These are phyloP conservation scores for Lichtheimia ornata DNA, from an alignment of 371 early-diverging fungal species.

Conservation along the genomic window DNA sequence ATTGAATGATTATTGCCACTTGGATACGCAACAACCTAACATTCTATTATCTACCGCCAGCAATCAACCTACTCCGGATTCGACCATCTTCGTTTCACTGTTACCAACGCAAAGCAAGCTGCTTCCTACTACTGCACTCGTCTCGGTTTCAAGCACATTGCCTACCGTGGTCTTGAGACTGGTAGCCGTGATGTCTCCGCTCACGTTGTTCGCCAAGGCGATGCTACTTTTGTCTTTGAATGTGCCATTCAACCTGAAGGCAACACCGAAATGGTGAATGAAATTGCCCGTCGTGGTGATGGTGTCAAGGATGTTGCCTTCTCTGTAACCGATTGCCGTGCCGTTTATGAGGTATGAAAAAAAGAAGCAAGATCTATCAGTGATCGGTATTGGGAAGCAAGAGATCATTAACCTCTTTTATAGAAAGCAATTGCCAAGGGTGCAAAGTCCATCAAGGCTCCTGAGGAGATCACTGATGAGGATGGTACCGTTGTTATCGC, in stretches of 20 bases:
- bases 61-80: slow-evolving; percentile 45
- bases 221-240: slow-evolving; percentile 87
- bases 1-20: no score
- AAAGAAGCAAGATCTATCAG: not conserved
- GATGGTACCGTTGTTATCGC: slow-evolving; percentile 90
- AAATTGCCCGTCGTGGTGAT: slow-evolving; percentile 87
- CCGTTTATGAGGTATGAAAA: slow-evolving; percentile 60
- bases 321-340: slow-evolving; percentile 83
- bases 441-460: slow-evolving; percentile 82
- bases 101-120: slow-evolving; percentile 94
- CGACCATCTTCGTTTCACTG: slow-evolving; percentile 85
- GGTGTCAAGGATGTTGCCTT: slow-evolving; percentile 96
- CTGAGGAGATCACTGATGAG: slow-evolving; percentile 81
- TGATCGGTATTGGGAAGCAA: not conserved
- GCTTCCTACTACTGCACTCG: slow-evolving; percentile 88
- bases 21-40: no score
- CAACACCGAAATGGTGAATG: slow-evolving; percentile 70
- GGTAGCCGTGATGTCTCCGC: slow-evolving; percentile 85
- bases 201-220: slow-evolving; percentile 85
- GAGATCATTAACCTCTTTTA: not conserved
- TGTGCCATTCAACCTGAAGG: slow-evolving; percentile 87
- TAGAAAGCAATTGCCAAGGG: slow-evolving; percentile 84
- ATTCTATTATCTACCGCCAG: no score
- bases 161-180: slow-evolving; percentile 95
- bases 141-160: slow-evolving; percentile 90